phyloP scores from a whole-genome alignment of 179 eudicot genomes.

The Camellia oleifera region DNA sequence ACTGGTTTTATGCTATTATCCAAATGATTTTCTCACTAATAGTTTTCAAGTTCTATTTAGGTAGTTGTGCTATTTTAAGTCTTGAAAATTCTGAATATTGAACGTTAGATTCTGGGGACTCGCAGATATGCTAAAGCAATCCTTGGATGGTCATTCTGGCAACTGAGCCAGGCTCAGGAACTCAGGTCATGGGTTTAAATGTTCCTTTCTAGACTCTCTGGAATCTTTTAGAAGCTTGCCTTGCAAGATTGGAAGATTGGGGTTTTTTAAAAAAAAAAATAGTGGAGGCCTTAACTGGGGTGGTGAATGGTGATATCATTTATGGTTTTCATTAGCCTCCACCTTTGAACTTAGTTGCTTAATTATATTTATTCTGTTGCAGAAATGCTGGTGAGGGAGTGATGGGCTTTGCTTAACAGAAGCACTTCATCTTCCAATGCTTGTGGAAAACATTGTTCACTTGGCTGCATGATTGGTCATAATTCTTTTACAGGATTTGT shows the following conservation, averaged over 20 bases:
- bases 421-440: conserved; percentile 56
- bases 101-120: conserved; percentile 65
- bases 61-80: conserved; percentile 18
- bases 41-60: conserved; percentile 12
- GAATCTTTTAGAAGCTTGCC: conserved; percentile 38
- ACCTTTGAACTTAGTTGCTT: conserved; percentile 39
- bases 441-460: conserved; percentile 48
- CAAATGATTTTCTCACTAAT: conserved; percentile 1
- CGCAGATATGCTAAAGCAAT: conserved; percentile 78
- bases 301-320: conserved; percentile 42
- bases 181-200: conserved; percentile 57
- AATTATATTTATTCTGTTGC: conserved; percentile 67
- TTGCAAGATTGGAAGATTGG: conserved; percentile 28
- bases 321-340: conserved; percentile 40
- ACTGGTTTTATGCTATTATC: background rate
- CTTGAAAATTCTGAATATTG: conserved; percentile 34
- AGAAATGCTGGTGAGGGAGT: conserved; percentile 76
- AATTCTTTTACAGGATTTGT: conserved; percentile 37
- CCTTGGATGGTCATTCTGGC: conserved; percentile 63
- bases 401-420: conserved; percentile 61
- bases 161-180: conserved; percentile 58
- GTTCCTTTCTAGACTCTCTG: conserved; percentile 39
- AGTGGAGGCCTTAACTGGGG: conserved; percentile 26
- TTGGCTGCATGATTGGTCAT: conserved; percentile 43
- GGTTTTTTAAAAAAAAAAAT: background rate